These are phyloP conservation scores for Backusella parvicylindrica DNA, from an alignment of 192 early-diverging fungal species.

Conservation along the genomic window DNA sequence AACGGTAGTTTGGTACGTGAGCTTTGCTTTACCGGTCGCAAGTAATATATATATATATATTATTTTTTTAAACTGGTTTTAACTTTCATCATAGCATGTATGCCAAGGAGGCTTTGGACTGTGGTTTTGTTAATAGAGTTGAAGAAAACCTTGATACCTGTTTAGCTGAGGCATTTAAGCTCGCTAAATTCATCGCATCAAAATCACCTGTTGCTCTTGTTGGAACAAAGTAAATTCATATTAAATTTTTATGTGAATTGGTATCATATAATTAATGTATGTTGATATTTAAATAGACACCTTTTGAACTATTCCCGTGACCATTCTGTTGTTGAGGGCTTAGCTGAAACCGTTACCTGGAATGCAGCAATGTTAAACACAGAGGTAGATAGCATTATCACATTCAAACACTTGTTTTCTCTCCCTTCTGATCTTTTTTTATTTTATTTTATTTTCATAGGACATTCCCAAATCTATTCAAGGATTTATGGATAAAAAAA, in stretches of 20 bases:
- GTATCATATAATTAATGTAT: neutral
- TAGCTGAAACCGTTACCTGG: slow-evolving; percentile 87
- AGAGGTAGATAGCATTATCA: slow-evolving; percentile 37
- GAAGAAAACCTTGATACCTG: slow-evolving; percentile 40
- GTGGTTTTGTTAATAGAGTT: slow-evolving; percentile 58
- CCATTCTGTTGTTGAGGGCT: slow-evolving; percentile 84
- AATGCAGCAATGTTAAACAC: slow-evolving; percentile 81
- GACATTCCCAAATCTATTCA: too few relatives aligned
- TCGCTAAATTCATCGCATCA: slow-evolving; percentile 72
- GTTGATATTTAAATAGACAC: slow-evolving; percentile 44
- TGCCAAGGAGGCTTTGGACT: slow-evolving; percentile 53
- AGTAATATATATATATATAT: slow-evolving; percentile 35
- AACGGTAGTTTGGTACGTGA: slow-evolving; percentile 91
- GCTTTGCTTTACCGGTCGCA: slow-evolving; percentile 80
- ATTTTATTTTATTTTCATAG: too few relatives aligned
- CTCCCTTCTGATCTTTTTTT: too few relatives aligned
- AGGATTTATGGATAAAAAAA: too few relatives aligned
- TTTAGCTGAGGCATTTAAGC: slow-evolving; percentile 59
- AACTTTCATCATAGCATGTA: slow-evolving; percentile 34
- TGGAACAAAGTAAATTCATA: slow-evolving; percentile 73
- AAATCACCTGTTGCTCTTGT: slow-evolving; percentile 87
- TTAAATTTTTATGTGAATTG: neutral
- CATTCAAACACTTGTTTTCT: neutral
- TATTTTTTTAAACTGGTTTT: neutral
- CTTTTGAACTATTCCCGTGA: slow-evolving; percentile 90